Evolutionary conservation across 2,329 filamentous ascomycete genomes (phyloP), one percentile per base, ranked within the genome.

Genomic region (Botrytis medusae): DNA sequence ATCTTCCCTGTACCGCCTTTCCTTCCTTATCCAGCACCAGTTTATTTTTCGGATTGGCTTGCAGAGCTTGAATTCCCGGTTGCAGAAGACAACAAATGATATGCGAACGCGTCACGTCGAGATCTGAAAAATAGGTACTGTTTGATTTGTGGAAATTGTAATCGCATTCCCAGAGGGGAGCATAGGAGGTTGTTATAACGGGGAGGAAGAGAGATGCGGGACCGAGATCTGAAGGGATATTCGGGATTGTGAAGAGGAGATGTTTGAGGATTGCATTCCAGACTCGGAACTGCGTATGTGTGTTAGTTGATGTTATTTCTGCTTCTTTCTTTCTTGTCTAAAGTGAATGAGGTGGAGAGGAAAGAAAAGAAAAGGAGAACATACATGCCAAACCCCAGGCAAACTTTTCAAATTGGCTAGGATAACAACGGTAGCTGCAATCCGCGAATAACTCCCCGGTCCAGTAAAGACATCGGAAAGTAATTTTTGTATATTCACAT

Each of bases 131-230:
- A 81, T 92, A 93, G 2, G 91, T 92, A 76, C 85, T 87, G 81
- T 93, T 93, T 62, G 87, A 90, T 79, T 93, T 93, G 83, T 93
- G 91, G 72, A 92, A 78, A 81, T 93, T 93, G 84, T 92, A 92
- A 81, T 93, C 91, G 77, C 85, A 90, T 82, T 93, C 91, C 73
- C 87, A 83, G 72, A 91, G 81, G 0, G 89, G 86, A 4, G 89
- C 87, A 77, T 87, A 86, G 1, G 88, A 88, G 40, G 84, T 84
- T 9, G 89, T 88, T 57, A 90, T 87, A 22, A 88, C 81, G 32
- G 91, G 88, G 22, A 87, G 84, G 82, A 93, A 93, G 74, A 93
- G 84, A 6, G 77, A 76, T 57, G 78, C 80, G 12, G 81, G 80
- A 62, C 78, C 74, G n/a, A 76, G 54, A 12, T 73, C 42, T 5